phyloP scores from a whole-genome alignment of 805 yeast species.

The Pichia phayaonensis region DNA sequence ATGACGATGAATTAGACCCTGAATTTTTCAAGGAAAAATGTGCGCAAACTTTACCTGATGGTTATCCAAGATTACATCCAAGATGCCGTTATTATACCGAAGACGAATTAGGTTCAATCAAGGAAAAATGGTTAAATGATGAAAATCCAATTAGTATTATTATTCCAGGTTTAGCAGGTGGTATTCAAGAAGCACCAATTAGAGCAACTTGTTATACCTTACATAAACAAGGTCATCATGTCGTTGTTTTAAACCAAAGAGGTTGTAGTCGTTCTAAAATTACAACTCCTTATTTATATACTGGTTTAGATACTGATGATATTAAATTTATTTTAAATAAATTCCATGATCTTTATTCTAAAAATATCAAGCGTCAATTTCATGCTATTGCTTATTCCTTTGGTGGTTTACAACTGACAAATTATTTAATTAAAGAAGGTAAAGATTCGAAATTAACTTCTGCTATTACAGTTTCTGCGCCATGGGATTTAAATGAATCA shows the following conservation, averaged over 20 bases:
- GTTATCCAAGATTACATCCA: constrained; percentile 57
- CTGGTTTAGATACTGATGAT: constrained; percentile 66
- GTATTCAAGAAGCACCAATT: constrained; percentile 68
- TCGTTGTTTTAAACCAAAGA: constrained; percentile 58
- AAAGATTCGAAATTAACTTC: constrained; percentile 45
- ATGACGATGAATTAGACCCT: constrained; percentile 13
- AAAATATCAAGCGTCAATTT: constrained; percentile 37
- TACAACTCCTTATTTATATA: constrained; percentile 58
- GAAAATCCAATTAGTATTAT: constrained; percentile 53
- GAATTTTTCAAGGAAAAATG: constrained; percentile 25
- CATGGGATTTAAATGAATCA: constrained; percentile 65
- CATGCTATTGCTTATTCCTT: constrained; percentile 64
- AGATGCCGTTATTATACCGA: constrained; percentile 55
- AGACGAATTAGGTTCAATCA: constrained; percentile 31
- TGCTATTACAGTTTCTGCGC: constrained; percentile 54
- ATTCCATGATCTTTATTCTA: constrained; percentile 46
- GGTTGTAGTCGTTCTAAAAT: constrained; percentile 74
- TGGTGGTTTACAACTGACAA: constrained; percentile 60
- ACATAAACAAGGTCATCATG: constrained; percentile 38
- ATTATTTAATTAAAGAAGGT: constrained; percentile 64
- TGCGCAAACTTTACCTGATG: constrained; percentile 40
- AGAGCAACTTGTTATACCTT: constrained; percentile 45
- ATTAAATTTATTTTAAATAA: constrained; percentile 49
- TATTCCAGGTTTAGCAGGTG: constrained; percentile 72
- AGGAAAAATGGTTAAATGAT: constrained; percentile 28